Percentiles rank a stretch among this genome's conserved stretches.
Evolutionary conservation across 495 filamentous ascomycete species (phyloP).

Genomic region (Xylaria nigripes): DNA sequence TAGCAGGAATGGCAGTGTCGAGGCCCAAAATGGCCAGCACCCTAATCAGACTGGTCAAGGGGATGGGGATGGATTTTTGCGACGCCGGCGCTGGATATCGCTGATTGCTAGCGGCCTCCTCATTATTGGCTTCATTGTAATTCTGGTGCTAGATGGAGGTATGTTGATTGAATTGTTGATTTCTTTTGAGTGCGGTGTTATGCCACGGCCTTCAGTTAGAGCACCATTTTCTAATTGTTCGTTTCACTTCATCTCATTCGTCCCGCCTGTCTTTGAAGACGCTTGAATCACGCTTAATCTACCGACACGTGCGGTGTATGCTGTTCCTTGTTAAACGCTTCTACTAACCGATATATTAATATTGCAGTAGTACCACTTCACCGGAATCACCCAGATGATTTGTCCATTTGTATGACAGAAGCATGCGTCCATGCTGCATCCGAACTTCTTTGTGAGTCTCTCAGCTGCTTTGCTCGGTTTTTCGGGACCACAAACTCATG

Average conservation of each 20-base stretch:
- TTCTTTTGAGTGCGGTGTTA: background rate
- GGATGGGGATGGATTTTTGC: slow-evolving; percentile 18
- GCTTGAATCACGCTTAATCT: too few relatives aligned
- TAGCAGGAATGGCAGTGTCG: slow-evolving; percentile 1
- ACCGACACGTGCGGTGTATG: too few relatives aligned
- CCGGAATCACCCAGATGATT: slow-evolving; percentile 12
- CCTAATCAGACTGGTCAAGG: slow-evolving; percentile 7
- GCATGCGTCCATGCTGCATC: slow-evolving; percentile 60
- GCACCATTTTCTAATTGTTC: background rate
- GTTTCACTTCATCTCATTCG: background rate
- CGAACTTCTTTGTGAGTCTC: slow-evolving; percentile 47
- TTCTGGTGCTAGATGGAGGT: slow-evolving; percentile 24
- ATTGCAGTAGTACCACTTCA: slow-evolving; percentile 21
- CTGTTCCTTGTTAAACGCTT: too few relatives aligned
- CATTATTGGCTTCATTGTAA: slow-evolving; percentile 21
- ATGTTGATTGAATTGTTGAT: slow-evolving; percentile 6
- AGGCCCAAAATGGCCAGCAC: slow-evolving; percentile 7
- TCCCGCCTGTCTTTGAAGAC: background rate
- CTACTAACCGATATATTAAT: slow-evolving; percentile 7
- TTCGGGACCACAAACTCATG: slow-evolving; percentile 7
- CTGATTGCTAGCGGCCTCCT: slow-evolving; percentile 21
- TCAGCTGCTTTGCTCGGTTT: background rate
- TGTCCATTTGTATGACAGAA: slow-evolving; percentile 20
- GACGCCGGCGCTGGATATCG: slow-evolving; percentile 26
- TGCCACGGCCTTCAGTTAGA: background rate